Evolutionary conservation across 768 basidiomycete species (phyloP).

Genomic region (Suillus brevipes): DNA sequence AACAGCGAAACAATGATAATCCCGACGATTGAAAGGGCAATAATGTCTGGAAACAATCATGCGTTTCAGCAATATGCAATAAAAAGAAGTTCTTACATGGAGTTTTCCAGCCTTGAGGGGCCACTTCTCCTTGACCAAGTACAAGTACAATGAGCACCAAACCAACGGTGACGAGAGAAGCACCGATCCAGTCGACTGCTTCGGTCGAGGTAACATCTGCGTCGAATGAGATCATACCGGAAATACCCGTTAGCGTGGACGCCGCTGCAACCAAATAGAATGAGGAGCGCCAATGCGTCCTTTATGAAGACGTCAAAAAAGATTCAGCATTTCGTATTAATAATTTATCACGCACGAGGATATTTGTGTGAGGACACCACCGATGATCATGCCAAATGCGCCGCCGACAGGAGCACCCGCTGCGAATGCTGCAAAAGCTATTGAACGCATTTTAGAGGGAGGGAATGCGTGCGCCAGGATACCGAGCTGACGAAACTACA

Average conservation of each 20-base stretch:
- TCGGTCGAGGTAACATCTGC: constrained; percentile 46
- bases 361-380: constrained; percentile 69
- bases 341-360: constrained; percentile 29
- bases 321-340: background rate
- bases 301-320: constrained; percentile 10
- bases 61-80: constrained; percentile 19
- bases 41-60: constrained; percentile 52
- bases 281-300: constrained; percentile 63
- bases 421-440: constrained; percentile 81
- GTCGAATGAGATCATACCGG: constrained; percentile 61
- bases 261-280: constrained; percentile 64
- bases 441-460: constrained; percentile 60
- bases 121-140: constrained; percentile 63
- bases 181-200: constrained; percentile 76
- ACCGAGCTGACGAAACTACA: constrained; percentile 51
- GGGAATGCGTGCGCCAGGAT: constrained; percentile 83
- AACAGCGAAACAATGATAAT: constrained; percentile 57
- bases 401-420: constrained; percentile 85
- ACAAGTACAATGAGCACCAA: constrained; percentile 73
- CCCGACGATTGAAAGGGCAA: constrained; percentile 64
- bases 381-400: constrained; percentile 66
- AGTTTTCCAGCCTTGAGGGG: constrained; percentile 61
- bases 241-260: constrained; percentile 48
- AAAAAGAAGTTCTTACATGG: constrained; percentile 40
- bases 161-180: constrained; percentile 60